Evolutionary conservation across 2,329 filamentous ascomycete species (phyloP).

Genomic region (Thelonectria discophora): DNA sequence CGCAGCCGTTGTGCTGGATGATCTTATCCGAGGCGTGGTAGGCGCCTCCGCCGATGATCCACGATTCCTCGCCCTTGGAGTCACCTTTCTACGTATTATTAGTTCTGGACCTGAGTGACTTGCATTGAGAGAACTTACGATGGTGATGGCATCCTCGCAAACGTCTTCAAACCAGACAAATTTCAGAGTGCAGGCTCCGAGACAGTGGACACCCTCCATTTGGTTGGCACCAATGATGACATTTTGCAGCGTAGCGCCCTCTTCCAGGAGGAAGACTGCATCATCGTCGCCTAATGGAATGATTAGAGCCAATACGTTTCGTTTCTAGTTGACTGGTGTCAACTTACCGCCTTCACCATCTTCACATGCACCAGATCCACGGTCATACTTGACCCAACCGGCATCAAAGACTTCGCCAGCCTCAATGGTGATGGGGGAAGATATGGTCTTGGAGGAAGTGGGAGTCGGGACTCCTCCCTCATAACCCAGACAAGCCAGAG

Average conservation of each 20-base stretch:
- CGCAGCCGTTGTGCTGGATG: conserved; percentile 51
- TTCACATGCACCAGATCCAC: conserved; percentile 49
- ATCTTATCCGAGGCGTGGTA: conserved; percentile 50
- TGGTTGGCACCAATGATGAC: conserved; percentile 39
- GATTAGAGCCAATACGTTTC: too few relatives aligned
- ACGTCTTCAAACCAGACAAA: conserved; percentile 42
- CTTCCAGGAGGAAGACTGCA: conserved; percentile 35
- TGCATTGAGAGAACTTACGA: conserved; percentile 13
- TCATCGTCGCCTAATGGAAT: conserved; percentile 25
- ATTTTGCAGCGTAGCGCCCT: conserved; percentile 35
- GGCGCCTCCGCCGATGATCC: conserved; percentile 52
- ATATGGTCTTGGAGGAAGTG: conserved; percentile 36
- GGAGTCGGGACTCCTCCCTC: conserved; percentile 40
- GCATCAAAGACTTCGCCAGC: conserved; percentile 42
- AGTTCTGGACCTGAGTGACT: background rate
- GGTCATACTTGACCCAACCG: conserved; percentile 47
- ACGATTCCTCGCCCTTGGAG: conserved; percentile 33
- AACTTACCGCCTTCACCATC: conserved; percentile 50
- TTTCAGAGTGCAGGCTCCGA: conserved; percentile 39
- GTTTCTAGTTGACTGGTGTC: background rate
- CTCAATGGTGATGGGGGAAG: conserved; percentile 41
- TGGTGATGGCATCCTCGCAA: conserved; percentile 40
- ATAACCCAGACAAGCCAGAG: conserved; percentile 41
- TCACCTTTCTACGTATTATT: conserved; percentile 30
- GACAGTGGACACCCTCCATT: conserved; percentile 42